Evolutionary conservation across 164 flowering plant genomes (phyloP).

Genomic region (Malania oleifera): DNA sequence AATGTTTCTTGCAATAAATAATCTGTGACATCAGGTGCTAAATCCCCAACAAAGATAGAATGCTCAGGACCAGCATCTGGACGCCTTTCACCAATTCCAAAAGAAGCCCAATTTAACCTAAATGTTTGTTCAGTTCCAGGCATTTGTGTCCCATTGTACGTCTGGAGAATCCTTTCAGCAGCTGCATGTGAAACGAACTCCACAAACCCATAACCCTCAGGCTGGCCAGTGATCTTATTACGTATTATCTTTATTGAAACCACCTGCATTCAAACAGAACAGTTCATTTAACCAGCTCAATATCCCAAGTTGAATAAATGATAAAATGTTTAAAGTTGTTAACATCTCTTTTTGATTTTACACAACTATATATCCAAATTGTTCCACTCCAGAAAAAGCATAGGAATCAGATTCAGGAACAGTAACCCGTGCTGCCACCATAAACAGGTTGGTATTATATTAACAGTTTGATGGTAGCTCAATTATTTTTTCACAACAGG

Average conservation of each 20-base stretch:
- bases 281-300: background rate
- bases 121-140: constrained; percentile 90
- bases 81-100: constrained; percentile 86
- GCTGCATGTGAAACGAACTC: constrained; percentile 86
- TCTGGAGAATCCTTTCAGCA: constrained; percentile 80
- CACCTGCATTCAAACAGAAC: constrained; percentile 38
- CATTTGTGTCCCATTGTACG: constrained; percentile 82
- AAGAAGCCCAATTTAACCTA: constrained; percentile 96
- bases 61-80: constrained; percentile 90
- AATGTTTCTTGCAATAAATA: constrained; percentile 92
- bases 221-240: constrained; percentile 88
- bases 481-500: too few relatives aligned
- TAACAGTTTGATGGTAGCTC: too few relatives aligned
- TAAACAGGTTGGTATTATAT: too few relatives aligned
- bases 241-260: constrained; percentile 85
- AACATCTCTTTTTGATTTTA: too few relatives aligned
- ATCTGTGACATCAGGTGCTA: constrained; percentile 97
- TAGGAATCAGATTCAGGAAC: too few relatives aligned
- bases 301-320: background rate
- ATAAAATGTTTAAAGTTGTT: background rate
- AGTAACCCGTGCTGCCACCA: too few relatives aligned
- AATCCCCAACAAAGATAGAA: constrained; percentile 97
- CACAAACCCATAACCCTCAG: constrained; percentile 96
- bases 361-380: too few relatives aligned
- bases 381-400: too few relatives aligned